Conservation (phyloP, 2,329 filamentous ascomycete species). For the Diaporthe humulicola region DNA sequence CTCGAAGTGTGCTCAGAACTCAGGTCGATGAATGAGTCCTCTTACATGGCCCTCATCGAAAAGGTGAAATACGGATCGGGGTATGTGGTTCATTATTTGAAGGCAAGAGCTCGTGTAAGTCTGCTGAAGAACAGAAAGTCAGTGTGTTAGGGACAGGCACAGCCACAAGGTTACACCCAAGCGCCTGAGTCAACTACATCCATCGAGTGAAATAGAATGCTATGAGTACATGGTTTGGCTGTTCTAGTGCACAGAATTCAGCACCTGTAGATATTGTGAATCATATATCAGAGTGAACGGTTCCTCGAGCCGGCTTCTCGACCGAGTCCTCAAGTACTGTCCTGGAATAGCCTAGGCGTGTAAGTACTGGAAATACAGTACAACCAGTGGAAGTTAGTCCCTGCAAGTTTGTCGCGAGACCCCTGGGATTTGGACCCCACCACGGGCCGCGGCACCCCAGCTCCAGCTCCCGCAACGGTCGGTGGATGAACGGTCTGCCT, state of each 20-base stretch:
- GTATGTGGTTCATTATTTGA: neutral
- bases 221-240: neutral
- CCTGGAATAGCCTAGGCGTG: neutral
- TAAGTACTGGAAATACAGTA: neutral
- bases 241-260: no score
- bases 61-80: neutral
- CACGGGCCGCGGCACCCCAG: constrained; percentile 23
- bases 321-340: neutral
- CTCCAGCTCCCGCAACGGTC: constrained; percentile 3
- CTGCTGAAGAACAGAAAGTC: neutral
- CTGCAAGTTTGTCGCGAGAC: neutral
- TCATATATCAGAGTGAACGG: neutral
- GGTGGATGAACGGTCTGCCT: constrained; percentile 4
- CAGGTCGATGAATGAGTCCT: neutral
- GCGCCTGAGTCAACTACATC: neutral
- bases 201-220: no score
- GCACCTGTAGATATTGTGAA: neutral
- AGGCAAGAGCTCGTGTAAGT: neutral
- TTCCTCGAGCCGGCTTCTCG: neutral
- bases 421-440: constrained; percentile 30
- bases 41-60: neutral
- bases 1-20: neutral
- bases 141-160: no score
- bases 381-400: neutral
- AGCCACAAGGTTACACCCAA: neutral